These are phyloP conservation scores for Arachis hypogaea DNA, from an alignment of 306 rosid genomes.

Conservation along the genomic window DNA sequence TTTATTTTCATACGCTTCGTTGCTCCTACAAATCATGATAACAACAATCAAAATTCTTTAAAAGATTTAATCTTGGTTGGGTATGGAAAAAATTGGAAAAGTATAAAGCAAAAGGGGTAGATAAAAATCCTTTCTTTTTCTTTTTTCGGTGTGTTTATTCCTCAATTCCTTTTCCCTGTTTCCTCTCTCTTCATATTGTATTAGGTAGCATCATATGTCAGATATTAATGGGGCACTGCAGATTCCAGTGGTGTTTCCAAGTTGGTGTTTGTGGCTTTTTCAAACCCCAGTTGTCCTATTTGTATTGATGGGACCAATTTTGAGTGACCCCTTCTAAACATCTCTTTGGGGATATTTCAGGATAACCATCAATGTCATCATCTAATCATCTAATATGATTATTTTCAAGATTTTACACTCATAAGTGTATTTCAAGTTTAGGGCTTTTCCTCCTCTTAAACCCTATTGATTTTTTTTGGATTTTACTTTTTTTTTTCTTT, in stretches of 20 bases:
- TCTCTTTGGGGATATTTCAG: slow-evolving; percentile 50
- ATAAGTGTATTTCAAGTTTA: slow-evolving; percentile 36
- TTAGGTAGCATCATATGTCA: slow-evolving; percentile 42
- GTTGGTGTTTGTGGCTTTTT: slow-evolving; percentile 62
- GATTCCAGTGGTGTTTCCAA: slow-evolving; percentile 57
- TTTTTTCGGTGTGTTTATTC: slow-evolving; percentile 21
- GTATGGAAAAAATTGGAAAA: slow-evolving; percentile 12
- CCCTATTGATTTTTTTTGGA: slow-evolving; percentile 17
- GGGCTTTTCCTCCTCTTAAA: slow-evolving; percentile 32
- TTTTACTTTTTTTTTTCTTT: neutral
- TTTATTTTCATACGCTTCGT: neutral
- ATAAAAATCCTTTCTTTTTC: neutral
- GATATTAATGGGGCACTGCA: slow-evolving; percentile 55
- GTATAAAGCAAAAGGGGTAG: slow-evolving; percentile 14
- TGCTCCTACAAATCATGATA: too few species aligned
- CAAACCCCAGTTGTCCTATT: slow-evolving; percentile 66
- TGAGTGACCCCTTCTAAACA: slow-evolving; percentile 57
- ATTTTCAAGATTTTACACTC: slow-evolving; percentile 50
- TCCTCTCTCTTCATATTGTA: slow-evolving; percentile 43
- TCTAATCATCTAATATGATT: neutral
- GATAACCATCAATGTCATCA: slow-evolving; percentile 65
- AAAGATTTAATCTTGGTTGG: neutral
- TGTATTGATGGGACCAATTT: slow-evolving; percentile 72
- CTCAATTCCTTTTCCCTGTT: neutral
- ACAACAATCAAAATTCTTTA: too few species aligned